Evolutionary conservation across 2,329 filamentous ascomycete genomes (phyloP).

Genomic region (Ambrosiella beaveri): DNA sequence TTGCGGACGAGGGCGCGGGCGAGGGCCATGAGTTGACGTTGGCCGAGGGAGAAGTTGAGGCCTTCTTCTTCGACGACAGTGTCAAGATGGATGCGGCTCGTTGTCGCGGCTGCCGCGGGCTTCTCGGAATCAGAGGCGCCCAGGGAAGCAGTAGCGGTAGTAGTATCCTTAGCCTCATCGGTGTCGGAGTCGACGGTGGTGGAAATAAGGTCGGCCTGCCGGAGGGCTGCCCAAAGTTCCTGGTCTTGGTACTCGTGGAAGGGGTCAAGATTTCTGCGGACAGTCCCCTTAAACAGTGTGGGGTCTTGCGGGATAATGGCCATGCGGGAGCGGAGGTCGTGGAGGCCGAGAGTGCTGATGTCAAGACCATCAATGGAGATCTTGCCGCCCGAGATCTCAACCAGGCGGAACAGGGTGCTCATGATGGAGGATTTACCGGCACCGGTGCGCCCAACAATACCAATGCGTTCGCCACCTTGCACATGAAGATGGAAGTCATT

Average conservation of each 20-base stretch:
- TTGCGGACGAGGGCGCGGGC: constrained; percentile 77
- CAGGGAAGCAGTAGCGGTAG: too few relatives aligned
- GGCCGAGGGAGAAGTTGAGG: constrained; percentile 86
- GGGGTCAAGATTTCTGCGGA: constrained; percentile 64
- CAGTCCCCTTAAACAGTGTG: constrained; percentile 65
- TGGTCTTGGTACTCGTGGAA: constrained; percentile 64
- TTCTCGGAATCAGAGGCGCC: constrained; percentile 13
- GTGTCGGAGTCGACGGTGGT: constrained; percentile 24
- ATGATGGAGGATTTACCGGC: constrained; percentile 75
- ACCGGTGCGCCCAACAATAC: constrained; percentile 65
- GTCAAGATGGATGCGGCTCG: constrained; percentile 58
- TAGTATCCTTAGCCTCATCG: constrained; percentile 12
- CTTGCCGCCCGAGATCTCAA: constrained; percentile 44
- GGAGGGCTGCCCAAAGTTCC: constrained; percentile 60
- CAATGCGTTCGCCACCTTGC: constrained; percentile 58
- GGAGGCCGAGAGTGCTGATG: constrained; percentile 56
- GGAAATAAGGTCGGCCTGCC: constrained; percentile 56
- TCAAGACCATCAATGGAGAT: constrained; percentile 50
- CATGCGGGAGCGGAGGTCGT: constrained; percentile 57
- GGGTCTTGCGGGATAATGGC: constrained; percentile 77
- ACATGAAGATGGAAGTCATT: constrained; percentile 56
- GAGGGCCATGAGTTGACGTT: constrained; percentile 88
- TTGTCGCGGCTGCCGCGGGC: background rate
- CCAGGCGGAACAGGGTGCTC: constrained; percentile 63
- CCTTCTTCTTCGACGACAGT: constrained; percentile 81